These are phyloP conservation scores for Mrakia gelida DNA, from an alignment of 768 basidiomycete genomes.

Conservation along the genomic window DNA sequence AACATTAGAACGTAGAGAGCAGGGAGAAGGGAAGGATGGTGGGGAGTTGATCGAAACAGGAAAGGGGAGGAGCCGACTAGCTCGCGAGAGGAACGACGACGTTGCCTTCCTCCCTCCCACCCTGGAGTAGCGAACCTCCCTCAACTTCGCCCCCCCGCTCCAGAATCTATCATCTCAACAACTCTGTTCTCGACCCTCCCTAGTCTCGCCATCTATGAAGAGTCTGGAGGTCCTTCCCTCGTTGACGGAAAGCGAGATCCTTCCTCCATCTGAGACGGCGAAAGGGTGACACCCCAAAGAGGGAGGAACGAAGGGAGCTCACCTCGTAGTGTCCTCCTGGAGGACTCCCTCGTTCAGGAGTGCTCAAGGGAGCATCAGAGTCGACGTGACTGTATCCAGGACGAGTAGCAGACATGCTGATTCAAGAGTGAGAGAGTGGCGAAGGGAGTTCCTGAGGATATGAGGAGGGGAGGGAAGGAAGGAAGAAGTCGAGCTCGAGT, in stretches of 20 bases:
- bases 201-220: no score
- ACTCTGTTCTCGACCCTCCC: no score
- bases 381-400: neutral
- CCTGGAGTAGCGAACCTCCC: no score
- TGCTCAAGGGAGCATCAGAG: neutral
- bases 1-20: neutral
- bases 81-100: no score
- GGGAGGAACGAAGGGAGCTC: neutral
- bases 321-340: neutral
- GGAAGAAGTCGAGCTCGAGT: no score
- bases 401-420: neutral
- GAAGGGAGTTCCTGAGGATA: no score
- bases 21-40: neutral
- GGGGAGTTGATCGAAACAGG: neutral
- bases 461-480: neutral
- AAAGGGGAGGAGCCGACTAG: neutral
- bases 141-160: no score
- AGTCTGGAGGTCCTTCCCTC: neutral
- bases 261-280: neutral
- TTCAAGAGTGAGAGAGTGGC: neutral
- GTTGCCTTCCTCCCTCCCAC: no score
- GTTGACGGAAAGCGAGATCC: neutral
- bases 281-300: neutral
- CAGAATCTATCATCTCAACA: no score
- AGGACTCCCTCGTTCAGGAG: neutral